Conservation (phyloP, 805 yeast genomes). For the Starmerella floricola region DNA sequence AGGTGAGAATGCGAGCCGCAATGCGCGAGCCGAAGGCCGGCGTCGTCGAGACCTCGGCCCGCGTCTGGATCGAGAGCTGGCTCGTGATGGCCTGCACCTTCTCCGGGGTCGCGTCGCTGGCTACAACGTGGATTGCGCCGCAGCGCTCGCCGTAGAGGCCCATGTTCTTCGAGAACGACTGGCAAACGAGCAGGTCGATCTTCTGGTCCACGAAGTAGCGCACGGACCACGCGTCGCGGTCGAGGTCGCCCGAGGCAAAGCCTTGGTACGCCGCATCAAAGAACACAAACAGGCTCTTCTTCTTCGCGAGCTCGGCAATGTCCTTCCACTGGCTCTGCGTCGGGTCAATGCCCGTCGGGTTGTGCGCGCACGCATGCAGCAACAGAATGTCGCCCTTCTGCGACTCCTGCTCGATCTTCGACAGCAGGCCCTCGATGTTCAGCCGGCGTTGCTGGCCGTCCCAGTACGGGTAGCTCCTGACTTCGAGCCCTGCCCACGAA, state of each 20-base stretch:
- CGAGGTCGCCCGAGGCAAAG: conserved; percentile 80
- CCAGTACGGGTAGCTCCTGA: conserved; percentile 77
- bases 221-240: conserved; percentile 73
- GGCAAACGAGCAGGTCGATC: conserved; percentile 65
- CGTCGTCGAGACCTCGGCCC: conserved; percentile 84
- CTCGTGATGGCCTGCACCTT: conserved; percentile 44
- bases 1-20: conserved; percentile 60
- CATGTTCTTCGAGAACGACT: conserved; percentile 91
- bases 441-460: conserved; percentile 55
- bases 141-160: conserved; percentile 97
- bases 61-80: conserved; percentile 61
- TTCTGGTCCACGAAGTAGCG: conserved; percentile 40
- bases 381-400: conserved; percentile 67
- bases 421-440: conserved; percentile 56
- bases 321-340: conserved; percentile 65
- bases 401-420: conserved; percentile 46
- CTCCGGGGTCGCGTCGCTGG: conserved; percentile 34
- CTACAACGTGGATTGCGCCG: conserved; percentile 76
- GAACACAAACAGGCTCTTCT: conserved; percentile 58
- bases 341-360: conserved; percentile 96
- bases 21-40: conserved; percentile 94
- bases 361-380: conserved; percentile 93
- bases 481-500: conserved; percentile 51
- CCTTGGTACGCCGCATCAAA: conserved; percentile 98
- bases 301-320: conserved; percentile 51